phyloP scores from a whole-genome alignment of 192 early-diverging fungal genomes.

The Pilaira anomala region DNA sequence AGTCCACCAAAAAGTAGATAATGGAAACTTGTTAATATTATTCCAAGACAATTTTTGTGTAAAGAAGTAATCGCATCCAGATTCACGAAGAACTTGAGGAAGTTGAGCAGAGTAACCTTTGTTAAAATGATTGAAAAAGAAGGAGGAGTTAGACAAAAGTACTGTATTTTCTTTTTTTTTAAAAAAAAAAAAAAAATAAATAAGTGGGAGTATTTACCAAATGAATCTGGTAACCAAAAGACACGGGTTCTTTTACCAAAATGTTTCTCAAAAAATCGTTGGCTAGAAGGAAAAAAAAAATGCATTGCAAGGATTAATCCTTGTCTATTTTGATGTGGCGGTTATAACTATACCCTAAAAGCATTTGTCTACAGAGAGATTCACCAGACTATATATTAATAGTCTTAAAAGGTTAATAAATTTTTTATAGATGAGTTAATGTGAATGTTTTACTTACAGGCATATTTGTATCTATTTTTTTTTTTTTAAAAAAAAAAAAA shows the following conservation, averaged over 20 bases:
- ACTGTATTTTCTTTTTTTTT: neutral
- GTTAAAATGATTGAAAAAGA: neutral
- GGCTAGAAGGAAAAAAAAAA: slow-evolving; percentile 39
- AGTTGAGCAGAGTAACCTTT: slow-evolving; percentile 78
- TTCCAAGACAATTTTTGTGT: slow-evolving; percentile 99
- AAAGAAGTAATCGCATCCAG: slow-evolving; percentile 94
- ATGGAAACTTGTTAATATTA: slow-evolving; percentile 98
- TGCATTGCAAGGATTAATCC: neutral
- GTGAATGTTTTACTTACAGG: slow-evolving; percentile 54
- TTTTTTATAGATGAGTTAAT: too few relatives aligned
- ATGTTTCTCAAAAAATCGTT: slow-evolving; percentile 80
- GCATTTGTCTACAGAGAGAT: slow-evolving; percentile 89
- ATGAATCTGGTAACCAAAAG: slow-evolving; percentile 96
- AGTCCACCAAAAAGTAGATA: slow-evolving; percentile 95
- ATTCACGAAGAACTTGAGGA: slow-evolving; percentile 84
- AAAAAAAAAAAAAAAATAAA: neutral
- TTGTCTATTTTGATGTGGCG: too few relatives aligned
- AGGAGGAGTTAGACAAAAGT: too few relatives aligned
- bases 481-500: too few relatives aligned
- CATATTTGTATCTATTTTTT: slow-evolving; percentile 90
- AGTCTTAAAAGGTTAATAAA: too few relatives aligned
- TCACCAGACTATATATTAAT: slow-evolving; percentile 85
- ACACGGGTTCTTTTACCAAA: slow-evolving; percentile 72
- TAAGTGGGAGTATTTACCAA: slow-evolving; percentile 50
- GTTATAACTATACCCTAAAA: slow-evolving; percentile 82